A percentile compares a stretch with the other conserved stretches of the same genome.
Conservation (phyloP, 1,284 basidiomycete genomes). For the Trichosporon sp. region DNA sequence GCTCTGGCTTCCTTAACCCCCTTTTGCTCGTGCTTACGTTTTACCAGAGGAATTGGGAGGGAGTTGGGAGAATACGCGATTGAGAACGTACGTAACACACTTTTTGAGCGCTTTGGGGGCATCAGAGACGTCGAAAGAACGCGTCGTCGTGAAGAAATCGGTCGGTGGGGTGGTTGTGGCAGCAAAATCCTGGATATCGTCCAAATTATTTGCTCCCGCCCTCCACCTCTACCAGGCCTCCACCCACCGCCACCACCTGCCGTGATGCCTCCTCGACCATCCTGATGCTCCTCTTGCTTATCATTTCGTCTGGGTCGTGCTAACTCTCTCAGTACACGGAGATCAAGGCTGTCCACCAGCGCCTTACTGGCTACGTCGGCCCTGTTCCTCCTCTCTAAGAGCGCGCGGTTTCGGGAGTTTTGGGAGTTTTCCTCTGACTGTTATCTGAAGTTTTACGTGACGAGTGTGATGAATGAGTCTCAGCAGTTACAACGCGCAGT, state of each 20-base stretch:
- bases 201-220: not conserved
- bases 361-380: constrained; percentile 44
- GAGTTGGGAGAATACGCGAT: constrained; percentile 57
- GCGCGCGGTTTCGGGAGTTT: not conserved
- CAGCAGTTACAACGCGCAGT: not conserved
- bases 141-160: not conserved
- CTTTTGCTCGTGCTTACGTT: not conserved
- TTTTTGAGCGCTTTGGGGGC: not conserved
- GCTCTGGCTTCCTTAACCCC: not conserved
- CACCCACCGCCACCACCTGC: not conserved
- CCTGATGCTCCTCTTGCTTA: not conserved
- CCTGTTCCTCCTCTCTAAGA: constrained; percentile 6
- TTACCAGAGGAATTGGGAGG: not conserved
- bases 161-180: not conserved
- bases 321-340: constrained; percentile 67
- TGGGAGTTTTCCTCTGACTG: not conserved
- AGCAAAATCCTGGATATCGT: not conserved
- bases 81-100: constrained; percentile 31
- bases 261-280: not conserved
- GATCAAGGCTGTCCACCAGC: constrained; percentile 79
- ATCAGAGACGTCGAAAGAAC: not conserved
- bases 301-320: not conserved
- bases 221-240: not conserved
- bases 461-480: not conserved
- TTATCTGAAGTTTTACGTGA: not conserved